A percentile compares a stretch with the other conserved stretches of the same genome.
These are phyloP conservation scores for Litchi chinensis DNA, from an alignment of 345 rosid genomes.

Conservation along the genomic window DNA sequence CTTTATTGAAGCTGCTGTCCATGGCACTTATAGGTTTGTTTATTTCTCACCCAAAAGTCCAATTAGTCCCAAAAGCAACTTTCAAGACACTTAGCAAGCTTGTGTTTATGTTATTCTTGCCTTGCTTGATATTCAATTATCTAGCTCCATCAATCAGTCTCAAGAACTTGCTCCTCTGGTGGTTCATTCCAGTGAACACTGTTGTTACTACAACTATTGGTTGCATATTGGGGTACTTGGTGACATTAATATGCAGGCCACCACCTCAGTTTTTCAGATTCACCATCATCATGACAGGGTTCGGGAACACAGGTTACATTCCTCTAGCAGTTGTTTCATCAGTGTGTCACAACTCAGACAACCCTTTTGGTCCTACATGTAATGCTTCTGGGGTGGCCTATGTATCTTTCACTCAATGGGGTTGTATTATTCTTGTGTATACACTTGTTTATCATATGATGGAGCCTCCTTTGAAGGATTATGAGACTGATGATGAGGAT, in stretches of 20 bases:
- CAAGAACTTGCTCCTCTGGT: conserved; percentile 30
- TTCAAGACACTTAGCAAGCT: conserved; percentile 39
- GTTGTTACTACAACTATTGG: conserved; percentile 39
- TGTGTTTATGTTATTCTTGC: conserved; percentile 38
- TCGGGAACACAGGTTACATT: conserved; percentile 51
- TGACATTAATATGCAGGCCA: conserved; percentile 39
- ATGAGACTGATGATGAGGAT: conserved; percentile 23
- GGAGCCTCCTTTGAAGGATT: conserved; percentile 43
- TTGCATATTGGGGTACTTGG: conserved; percentile 33
- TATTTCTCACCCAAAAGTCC: conserved; percentile 36
- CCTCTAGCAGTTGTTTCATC: conserved; percentile 35
- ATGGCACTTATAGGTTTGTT: conserved; percentile 35
- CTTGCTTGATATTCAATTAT: conserved; percentile 44
- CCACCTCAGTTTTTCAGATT: conserved; percentile 41
- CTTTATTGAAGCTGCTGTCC: conserved; percentile 42
- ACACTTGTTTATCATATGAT: conserved; percentile 55
- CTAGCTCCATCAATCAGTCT: conserved; percentile 34
- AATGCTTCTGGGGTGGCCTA: conserved; percentile 39
- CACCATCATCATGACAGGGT: conserved; percentile 42
- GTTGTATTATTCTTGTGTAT: conserved; percentile 42
- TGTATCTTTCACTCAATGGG: conserved; percentile 49
- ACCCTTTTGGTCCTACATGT: conserved; percentile 34
- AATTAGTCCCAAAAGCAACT: conserved; percentile 41
- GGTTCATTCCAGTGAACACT: conserved; percentile 49
- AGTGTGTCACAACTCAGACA: conserved; percentile 27